A percentile compares a stretch with the other conserved stretches of the same genome.
These are phyloP conservation scores for Betula pendula DNA, from an alignment of 306 rosid species.

Conservation along the genomic window DNA sequence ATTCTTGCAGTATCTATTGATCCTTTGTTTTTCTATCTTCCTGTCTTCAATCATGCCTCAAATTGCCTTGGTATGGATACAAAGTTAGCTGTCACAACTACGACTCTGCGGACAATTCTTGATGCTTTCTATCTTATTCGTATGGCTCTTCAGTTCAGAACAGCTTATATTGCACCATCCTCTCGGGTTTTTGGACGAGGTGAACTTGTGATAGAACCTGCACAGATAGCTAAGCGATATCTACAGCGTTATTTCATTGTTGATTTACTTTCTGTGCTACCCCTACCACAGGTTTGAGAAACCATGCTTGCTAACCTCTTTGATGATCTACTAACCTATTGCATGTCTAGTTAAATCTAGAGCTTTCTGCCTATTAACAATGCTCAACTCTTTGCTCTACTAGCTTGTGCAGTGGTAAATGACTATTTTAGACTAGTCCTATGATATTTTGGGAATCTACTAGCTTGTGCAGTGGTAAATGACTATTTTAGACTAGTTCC, in stretches of 20 bases:
- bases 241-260: slow-evolving; percentile 63
- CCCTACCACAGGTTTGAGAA: slow-evolving; percentile 81
- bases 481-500: too few species aligned
- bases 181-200: slow-evolving; percentile 95
- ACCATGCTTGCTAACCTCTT: slow-evolving; percentile 18
- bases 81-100: slow-evolving; percentile 46
- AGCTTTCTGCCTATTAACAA: background rate
- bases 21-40: slow-evolving; percentile 88
- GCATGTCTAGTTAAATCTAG: background rate
- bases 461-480: too few species aligned
- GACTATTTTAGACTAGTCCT: too few species aligned
- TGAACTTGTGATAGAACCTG: slow-evolving; percentile 88
- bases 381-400: background rate
- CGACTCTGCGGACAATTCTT: slow-evolving; percentile 46
- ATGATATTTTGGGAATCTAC: too few species aligned
- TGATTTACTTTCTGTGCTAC: slow-evolving; percentile 72
- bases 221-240: slow-evolving; percentile 72
- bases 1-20: slow-evolving; percentile 76
- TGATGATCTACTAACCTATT: background rate
- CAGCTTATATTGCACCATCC: slow-evolving; percentile 87
- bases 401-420: too few species aligned
- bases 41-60: slow-evolving; percentile 60
- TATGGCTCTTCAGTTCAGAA: slow-evolving; percentile 70
- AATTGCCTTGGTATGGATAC: slow-evolving; percentile 75
- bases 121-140: slow-evolving; percentile 70